Percentiles rank a stretch among this genome's conserved stretches.
These are phyloP conservation scores for Diaporthe sp. DNA, from an alignment of 2,329 filamentous ascomycete genomes.

Conservation along the genomic window DNA sequence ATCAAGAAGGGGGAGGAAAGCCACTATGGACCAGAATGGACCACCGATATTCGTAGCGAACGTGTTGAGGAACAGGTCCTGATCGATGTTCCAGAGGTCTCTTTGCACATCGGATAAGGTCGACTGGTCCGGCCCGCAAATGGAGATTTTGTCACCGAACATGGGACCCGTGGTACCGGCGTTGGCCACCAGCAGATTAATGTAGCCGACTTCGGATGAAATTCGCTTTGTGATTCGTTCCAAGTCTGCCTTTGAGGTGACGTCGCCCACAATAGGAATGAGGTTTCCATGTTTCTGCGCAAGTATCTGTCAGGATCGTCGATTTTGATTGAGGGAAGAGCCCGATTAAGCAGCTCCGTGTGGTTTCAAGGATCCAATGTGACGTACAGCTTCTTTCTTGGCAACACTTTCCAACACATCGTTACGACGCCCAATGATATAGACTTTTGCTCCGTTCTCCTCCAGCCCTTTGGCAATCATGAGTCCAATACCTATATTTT, in stretches of 20 bases:
- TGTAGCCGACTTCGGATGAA: constrained; percentile 66
- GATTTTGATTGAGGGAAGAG: not conserved
- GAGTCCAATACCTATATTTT: constrained; percentile 44
- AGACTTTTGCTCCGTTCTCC: constrained; percentile 57
- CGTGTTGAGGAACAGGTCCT: constrained; percentile 63
- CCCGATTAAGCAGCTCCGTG: not conserved
- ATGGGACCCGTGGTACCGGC: constrained; percentile 61
- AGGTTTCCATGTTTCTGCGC: constrained; percentile 48
- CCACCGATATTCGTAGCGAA: constrained; percentile 74
- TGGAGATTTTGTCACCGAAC: not conserved
- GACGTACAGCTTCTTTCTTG: constrained; percentile 32
- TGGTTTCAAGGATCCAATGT: too few relatives aligned
- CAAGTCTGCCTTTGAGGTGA: constrained; percentile 58
- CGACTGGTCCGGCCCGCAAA: constrained; percentile 2
- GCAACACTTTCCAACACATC: constrained; percentile 56
- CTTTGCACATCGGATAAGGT: constrained; percentile 41
- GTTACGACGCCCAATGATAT: constrained; percentile 58
- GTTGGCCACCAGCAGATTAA: constrained; percentile 68
- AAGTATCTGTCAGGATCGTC: not conserved
- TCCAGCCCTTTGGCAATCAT: constrained; percentile 37
- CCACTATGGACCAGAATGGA: constrained; percentile 76
- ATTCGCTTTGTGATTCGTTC: constrained; percentile 68
- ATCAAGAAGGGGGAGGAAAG: constrained; percentile 77
- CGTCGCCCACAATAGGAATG: constrained; percentile 49
- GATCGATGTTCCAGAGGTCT: constrained; percentile 61